A percentile compares a stretch with the other conserved stretches of the same genome.
Evolutionary conservation across 768 basidiomycete genomes (phyloP).

Genomic region (Collybia nuda): DNA sequence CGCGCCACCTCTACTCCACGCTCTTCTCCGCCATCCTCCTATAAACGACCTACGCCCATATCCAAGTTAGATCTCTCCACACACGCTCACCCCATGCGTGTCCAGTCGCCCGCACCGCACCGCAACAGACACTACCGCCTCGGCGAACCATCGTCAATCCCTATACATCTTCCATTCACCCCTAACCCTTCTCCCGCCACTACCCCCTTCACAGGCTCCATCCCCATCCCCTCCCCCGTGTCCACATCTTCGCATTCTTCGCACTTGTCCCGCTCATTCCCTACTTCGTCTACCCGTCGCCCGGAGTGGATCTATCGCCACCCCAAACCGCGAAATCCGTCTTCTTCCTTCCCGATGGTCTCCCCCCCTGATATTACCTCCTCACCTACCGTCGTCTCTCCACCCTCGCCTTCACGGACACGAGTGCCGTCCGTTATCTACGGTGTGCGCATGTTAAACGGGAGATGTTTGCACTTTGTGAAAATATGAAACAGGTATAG

Average conservation of each 20-base stretch:
- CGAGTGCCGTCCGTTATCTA: no score
- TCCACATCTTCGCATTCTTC: not conserved
- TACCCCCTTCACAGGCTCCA: slow-evolving; percentile 4
- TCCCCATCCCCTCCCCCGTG: slow-evolving; percentile 9
- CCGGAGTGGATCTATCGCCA: slow-evolving; percentile 21
- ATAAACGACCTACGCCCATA: slow-evolving; percentile 4
- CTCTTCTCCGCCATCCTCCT: slow-evolving; percentile 9
- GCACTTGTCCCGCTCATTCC: slow-evolving; percentile 8
- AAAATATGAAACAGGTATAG: no score
- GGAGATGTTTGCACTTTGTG: no score
- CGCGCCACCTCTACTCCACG: not conserved
- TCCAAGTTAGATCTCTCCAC: slow-evolving; percentile 6
- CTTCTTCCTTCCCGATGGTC: slow-evolving; percentile 3
- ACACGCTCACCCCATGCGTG: slow-evolving; percentile 5
- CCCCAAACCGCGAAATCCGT: slow-evolving; percentile 15
- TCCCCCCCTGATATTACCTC: slow-evolving; percentile 11
- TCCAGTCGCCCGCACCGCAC: slow-evolving; percentile 1
- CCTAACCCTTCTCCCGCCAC: not conserved
- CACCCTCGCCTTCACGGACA: slow-evolving; percentile 20
- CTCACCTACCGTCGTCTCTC: slow-evolving; percentile 14
- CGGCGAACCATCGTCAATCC: slow-evolving; percentile 3
- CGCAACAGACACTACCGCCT: slow-evolving; percentile 16
- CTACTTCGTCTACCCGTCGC: slow-evolving; percentile 10
- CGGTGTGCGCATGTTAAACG: no score
- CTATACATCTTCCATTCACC: slow-evolving; percentile 1